Conservation (phyloP, 2,329 filamentous ascomycete genomes). For the Pseudocercospora eumusae region DNA sequence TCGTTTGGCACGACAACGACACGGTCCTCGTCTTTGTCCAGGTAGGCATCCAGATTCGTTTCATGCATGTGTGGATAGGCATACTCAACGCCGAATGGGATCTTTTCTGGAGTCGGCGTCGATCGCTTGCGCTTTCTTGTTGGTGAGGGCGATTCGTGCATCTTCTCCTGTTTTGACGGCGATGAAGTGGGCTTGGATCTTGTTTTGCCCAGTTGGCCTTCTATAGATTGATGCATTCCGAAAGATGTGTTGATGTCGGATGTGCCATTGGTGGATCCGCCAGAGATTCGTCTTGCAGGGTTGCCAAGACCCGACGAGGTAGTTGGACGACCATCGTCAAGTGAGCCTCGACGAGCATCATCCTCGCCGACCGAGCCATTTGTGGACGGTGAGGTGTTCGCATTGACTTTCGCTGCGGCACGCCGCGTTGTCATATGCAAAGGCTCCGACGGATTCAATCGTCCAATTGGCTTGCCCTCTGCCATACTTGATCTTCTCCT, state of each 20-base stretch:
- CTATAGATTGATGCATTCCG: slow-evolving; percentile 16
- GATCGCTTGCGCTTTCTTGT: slow-evolving; percentile 36
- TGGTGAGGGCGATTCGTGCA: slow-evolving; percentile 23
- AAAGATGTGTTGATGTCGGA: slow-evolving; percentile 22
- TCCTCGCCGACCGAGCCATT: slow-evolving; percentile 33
- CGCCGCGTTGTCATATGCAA: slow-evolving; percentile 53
- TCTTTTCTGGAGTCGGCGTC: slow-evolving; percentile 25
- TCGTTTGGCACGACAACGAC: slow-evolving; percentile 20
- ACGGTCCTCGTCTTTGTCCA: slow-evolving; percentile 7
- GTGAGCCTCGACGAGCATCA: slow-evolving; percentile 30
- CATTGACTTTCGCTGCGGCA: slow-evolving; percentile 23
- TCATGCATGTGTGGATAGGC: not conserved
- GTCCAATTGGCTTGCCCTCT: slow-evolving; percentile 22
- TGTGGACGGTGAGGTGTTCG: slow-evolving; percentile 29
- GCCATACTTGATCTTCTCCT: not conserved
- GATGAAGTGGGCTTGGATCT: slow-evolving; percentile 13
- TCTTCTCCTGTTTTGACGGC: not conserved
- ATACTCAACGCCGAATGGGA: slow-evolving; percentile 15
- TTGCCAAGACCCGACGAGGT: slow-evolving; percentile 33
- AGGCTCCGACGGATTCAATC: slow-evolving; percentile 50
- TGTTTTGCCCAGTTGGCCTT: slow-evolving; percentile 5
- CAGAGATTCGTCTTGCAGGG: slow-evolving; percentile 28
- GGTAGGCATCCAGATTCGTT: slow-evolving; percentile 5
- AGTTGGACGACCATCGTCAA: slow-evolving; percentile 29
- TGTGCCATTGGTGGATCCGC: slow-evolving; percentile 21